Base-by-base conservation (phyloP, 1,284 basidiomycete species). In the Pterula multifida region DNA sequence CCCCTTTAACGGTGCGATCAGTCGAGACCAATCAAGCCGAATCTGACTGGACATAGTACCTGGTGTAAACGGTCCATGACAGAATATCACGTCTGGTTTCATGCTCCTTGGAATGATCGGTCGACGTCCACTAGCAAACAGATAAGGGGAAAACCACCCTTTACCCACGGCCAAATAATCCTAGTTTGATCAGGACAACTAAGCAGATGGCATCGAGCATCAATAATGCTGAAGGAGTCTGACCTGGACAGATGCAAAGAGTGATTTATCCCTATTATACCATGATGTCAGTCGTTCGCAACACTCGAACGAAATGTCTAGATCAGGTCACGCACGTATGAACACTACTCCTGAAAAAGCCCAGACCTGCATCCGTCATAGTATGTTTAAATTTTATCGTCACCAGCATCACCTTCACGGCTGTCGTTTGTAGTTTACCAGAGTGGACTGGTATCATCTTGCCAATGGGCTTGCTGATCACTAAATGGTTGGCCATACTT, bases 21-120 rank as follows among this genome's bases (percentile, higher is more conserved):
- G 45, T n/a, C 51, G 36, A 47, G 50, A 24, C 39, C 46, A 15
- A 45, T 42, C 26, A 17, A 17, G 24, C 15, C 21, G 19, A 23
- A 26, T n/a, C n/a, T n/a, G n/a, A n/a, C n/a, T n/a, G n/a, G 9
- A 39, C 48, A 1, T 49, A 26, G 11, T 22, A 73, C 76, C 76
- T 58, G 65, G 63, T 28, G 81, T 63, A 64, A 81, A 82, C 3
- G 78, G 79, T 1, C 76, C 77, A 59, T 82, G 78, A 55, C 76
- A 81, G 57, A 81, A 81, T n/a, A 81, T 62, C 4, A 82, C 62
- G 60, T 82, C 81, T 23, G 80, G 79, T 58, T 71, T 79, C 71
- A 81, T 76, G 12, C 70, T 70, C 35, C 80, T 68, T 0, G 76
- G 79, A 52, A 79, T 81, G 56, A 75, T 68, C 1, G 79, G 79